Evolutionary conservation across 2,329 filamentous ascomycete genomes (phyloP).

Genomic region (Pseudocercospora pini-densiflorae): DNA sequence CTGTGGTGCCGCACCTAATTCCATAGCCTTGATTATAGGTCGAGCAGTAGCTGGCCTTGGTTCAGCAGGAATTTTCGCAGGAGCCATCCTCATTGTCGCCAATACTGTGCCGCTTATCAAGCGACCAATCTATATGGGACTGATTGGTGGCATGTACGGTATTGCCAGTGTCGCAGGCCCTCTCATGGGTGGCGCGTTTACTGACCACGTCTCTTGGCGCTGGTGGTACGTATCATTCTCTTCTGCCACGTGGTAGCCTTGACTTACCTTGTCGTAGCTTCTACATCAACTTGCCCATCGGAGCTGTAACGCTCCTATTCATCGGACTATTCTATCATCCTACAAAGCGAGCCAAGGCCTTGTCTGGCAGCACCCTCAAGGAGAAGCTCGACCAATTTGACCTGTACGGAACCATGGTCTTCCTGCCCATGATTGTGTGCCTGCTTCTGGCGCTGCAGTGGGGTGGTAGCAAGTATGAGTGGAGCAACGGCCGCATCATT

Average conservation of each 20-base stretch:
- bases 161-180: conserved; percentile 55
- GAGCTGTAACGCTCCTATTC: conserved; percentile 46
- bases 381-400: conserved; percentile 52
- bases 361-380: conserved; percentile 41
- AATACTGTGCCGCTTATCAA: conserved; percentile 50
- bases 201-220: conserved; percentile 39
- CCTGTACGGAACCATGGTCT: conserved; percentile 51
- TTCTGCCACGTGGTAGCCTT: background rate
- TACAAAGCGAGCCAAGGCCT: conserved; percentile 35
- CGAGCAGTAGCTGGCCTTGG: conserved; percentile 57
- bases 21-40: conserved; percentile 56
- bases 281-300: conserved; percentile 60
- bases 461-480: conserved; percentile 54
- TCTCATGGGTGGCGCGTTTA: conserved; percentile 43
- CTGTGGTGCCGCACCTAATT: conserved; percentile 57
- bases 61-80: conserved; percentile 55
- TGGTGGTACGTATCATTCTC: conserved; percentile 26
- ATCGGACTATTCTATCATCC: conserved; percentile 43
- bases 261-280: background rate
- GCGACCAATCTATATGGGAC: conserved; percentile 55
- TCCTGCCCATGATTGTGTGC: conserved; percentile 55
- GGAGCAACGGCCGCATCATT: conserved; percentile 52
- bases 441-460: conserved; percentile 56
- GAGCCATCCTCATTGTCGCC: conserved; percentile 54
- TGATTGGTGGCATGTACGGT: conserved; percentile 56